Percentiles rank a stretch among this genome's conserved stretches.
phyloP scores from a whole-genome alignment of 768 basidiomycete genomes.

The Suillus americanus region DNA sequence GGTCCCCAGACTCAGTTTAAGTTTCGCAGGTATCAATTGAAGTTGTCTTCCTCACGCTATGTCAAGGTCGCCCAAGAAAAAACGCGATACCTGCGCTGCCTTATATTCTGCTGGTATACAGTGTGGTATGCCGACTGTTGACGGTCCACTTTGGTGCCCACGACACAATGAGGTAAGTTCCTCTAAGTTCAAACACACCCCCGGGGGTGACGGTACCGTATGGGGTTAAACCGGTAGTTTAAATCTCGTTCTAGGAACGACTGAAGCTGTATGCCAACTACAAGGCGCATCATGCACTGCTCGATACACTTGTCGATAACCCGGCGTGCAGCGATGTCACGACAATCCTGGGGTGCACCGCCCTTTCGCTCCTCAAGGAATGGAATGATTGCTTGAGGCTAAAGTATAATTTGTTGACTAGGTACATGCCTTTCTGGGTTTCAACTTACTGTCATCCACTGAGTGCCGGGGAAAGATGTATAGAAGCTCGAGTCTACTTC shows the following conservation, averaged over 20 bases:
- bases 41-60: conserved; percentile 5
- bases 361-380: conserved; percentile 29
- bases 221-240: not conserved
- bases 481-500: conserved; percentile 37
- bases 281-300: conserved; percentile 32
- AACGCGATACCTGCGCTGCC: conserved; percentile 17
- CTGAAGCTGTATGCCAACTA: conserved; percentile 37
- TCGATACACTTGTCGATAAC: conserved; percentile 29
- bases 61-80: conserved; percentile 12
- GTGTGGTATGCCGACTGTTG: conserved; percentile 14
- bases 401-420: conserved; percentile 34
- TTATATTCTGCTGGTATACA: conserved; percentile 13
- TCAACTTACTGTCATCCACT: not conserved
- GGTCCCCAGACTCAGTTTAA: too few relatives aligned
- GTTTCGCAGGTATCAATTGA: too few relatives aligned
- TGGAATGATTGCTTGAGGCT: conserved; percentile 33
- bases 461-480: conserved; percentile 29
- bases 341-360: conserved; percentile 28
- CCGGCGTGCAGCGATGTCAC: conserved; percentile 24
- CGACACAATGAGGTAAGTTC: conserved; percentile 31
- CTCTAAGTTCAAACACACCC: not conserved
- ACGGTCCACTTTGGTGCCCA: conserved; percentile 24
- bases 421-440: conserved; percentile 16
- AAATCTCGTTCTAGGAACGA: conserved; percentile 26
- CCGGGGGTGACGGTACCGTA: not conserved